A percentile compares a stretch with the other conserved stretches of the same genome.
Conservation (phyloP, 345 rosid species). For the Citrus medica region DNA sequence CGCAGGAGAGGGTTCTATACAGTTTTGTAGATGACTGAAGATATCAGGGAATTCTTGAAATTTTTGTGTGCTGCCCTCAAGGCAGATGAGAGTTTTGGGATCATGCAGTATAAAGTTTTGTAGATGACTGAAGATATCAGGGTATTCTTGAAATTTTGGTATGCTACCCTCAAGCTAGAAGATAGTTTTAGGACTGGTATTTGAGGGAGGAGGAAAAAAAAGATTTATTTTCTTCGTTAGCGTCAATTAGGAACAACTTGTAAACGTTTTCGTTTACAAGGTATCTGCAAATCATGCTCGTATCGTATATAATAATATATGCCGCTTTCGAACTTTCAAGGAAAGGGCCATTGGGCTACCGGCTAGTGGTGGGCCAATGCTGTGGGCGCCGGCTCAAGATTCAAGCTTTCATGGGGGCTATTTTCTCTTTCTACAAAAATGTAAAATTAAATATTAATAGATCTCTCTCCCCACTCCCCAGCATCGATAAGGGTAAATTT, state of each 20-base stretch:
- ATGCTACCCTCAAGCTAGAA: not conserved
- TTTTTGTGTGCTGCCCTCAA: conserved; percentile 7
- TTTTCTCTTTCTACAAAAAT: too few relatives aligned
- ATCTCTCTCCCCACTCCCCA: too few relatives aligned
- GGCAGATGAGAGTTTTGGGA: conserved; percentile 9
- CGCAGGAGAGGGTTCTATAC: conserved; percentile 61
- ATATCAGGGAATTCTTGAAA: not conserved
- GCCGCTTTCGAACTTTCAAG: not conserved
- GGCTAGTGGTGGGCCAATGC: too few relatives aligned
- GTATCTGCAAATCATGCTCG: not conserved
- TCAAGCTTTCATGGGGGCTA: too few relatives aligned
- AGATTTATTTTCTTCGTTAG: not conserved
- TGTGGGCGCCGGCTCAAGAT: too few relatives aligned
- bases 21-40: conserved; percentile 53
- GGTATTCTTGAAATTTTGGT: not conserved
- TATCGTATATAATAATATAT: not conserved
- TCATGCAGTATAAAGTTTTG: conserved; percentile 37
- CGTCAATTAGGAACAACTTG: not conserved
- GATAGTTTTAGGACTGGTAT: conserved; percentile 3
- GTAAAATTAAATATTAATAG: too few relatives aligned
- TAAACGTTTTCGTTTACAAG: not conserved
- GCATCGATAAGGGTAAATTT: too few relatives aligned
- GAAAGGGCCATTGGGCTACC: too few relatives aligned
- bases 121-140: conserved; percentile 38
- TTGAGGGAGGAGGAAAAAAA: too few relatives aligned